phyloP scores from a whole-genome alignment of 495 filamentous ascomycete species.

The Jackrogersella multiformis region DNA sequence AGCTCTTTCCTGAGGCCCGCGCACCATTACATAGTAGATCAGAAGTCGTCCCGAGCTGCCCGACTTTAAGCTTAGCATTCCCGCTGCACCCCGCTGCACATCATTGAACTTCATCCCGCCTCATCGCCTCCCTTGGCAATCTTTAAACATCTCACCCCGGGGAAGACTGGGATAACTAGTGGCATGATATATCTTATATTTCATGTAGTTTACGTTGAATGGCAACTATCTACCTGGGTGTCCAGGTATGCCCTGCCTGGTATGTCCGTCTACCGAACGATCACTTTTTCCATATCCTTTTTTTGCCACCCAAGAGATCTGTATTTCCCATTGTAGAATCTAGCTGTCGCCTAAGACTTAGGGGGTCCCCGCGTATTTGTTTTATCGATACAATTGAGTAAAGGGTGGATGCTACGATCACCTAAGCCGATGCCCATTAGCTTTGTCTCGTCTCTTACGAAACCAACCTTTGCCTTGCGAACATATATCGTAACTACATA shows the following conservation, averaged over 20 bases:
- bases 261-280: not conserved
- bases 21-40: not conserved
- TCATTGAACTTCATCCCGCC: too few relatives aligned
- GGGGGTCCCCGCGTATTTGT: not conserved
- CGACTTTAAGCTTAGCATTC: not conserved
- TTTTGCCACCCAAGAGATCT: not conserved
- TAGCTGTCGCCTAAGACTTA: not conserved
- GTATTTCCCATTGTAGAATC: not conserved
- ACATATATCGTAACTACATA: too few relatives aligned
- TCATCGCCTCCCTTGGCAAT: slow-evolving; percentile 18
- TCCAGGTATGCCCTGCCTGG: too few relatives aligned
- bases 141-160: not conserved
- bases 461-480: not conserved
- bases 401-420: not conserved
- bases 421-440: not conserved
- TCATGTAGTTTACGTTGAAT: too few relatives aligned
- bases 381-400: not conserved
- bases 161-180: slow-evolving; percentile 23
- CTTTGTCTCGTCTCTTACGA: not conserved
- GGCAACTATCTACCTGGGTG: too few relatives aligned
- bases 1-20: not conserved
- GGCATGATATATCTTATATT: not conserved
- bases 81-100: too few relatives aligned
- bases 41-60: not conserved
- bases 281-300: slow-evolving; percentile 13